Percentiles rank a stretch among this genome's conserved stretches.
Evolutionary conservation across 768 basidiomycete species (phyloP).

Genomic region (Lactarius hengduanensis): DNA sequence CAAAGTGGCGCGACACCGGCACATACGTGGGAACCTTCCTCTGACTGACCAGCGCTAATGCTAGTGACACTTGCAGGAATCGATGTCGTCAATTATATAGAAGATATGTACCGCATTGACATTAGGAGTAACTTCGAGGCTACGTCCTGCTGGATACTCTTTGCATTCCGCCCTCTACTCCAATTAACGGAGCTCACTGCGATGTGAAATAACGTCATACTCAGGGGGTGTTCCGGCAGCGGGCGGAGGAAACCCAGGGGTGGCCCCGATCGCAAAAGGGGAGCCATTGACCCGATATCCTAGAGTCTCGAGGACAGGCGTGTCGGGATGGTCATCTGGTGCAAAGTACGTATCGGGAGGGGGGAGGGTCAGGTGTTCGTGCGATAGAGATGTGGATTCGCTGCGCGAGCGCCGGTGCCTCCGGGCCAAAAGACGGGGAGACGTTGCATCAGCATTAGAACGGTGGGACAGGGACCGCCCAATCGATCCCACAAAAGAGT

Average conservation of each 20-base stretch:
- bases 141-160: conserved; percentile 15
- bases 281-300: neutral
- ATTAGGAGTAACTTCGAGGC: conserved; percentile 8
- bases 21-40: neutral
- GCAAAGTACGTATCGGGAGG: neutral
- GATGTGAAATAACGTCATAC: conserved; percentile 5
- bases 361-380: neutral
- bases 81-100: neutral
- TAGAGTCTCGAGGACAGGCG: neutral
- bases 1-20: neutral
- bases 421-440: neutral
- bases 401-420: neutral
- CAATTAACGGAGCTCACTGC: conserved; percentile 21
- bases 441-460: neutral
- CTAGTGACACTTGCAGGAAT: neutral
- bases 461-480: neutral
- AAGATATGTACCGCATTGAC: neutral
- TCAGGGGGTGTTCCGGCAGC: neutral
- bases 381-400: neutral
- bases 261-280: conserved; percentile 1
- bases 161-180: conserved; percentile 28
- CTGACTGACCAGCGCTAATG: neutral
- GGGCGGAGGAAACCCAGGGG: neutral
- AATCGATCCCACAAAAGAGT: conserved; percentile 4
- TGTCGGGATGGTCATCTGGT: neutral